Base-by-base conservation (phyloP, 805 yeast genomes). In the Pichia heedii region DNA sequence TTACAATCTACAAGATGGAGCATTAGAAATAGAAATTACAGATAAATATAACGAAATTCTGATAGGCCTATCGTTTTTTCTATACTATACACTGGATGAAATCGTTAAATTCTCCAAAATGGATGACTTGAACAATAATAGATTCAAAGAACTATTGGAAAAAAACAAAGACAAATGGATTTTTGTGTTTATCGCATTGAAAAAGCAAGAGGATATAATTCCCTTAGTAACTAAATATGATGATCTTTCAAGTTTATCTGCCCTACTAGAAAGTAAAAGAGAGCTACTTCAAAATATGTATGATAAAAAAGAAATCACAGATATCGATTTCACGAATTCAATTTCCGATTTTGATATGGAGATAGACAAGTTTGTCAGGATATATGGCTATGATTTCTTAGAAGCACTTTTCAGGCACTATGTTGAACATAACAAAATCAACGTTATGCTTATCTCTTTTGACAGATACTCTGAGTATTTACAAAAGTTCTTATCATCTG, bases 381-480 rank as follows among this genome's bases (percentile, higher is more conserved):
- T 68, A 40, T 84, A 74, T 60, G 85, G 81, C 1, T 81, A 80
- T 53, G 68, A 61, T 3, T 88, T 88, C 68, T 94, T 94, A 0
- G 55, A 68, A 5, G 70, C 73, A 1, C 66, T 86, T 24, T 88
- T 79, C 58, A 67, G 68, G 19, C 74, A 74, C 57, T 81, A 78
- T 51, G 67, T 82, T 19, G 62, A 68, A 35, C 57, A 70, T 7
- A 76, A 75, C 29, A 73, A 79, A 48, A 62, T 76, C 26, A 71
- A 73, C 45, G 60, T 71, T 2, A 56, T 87, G 24, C 66, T 88
- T 39, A 63, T 73, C 12, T 76, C 72, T 15, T 81, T 81, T 56
- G 73, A 76, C 9, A 67, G 72, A 24, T 76, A 76, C 52, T 66
- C 71, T 22, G 58, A 60, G 1, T 73, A 63, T 49, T 60, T 85